Conservation (phyloP, 2,329 filamentous ascomycete species). For the Rutstroemia sp. region DNA sequence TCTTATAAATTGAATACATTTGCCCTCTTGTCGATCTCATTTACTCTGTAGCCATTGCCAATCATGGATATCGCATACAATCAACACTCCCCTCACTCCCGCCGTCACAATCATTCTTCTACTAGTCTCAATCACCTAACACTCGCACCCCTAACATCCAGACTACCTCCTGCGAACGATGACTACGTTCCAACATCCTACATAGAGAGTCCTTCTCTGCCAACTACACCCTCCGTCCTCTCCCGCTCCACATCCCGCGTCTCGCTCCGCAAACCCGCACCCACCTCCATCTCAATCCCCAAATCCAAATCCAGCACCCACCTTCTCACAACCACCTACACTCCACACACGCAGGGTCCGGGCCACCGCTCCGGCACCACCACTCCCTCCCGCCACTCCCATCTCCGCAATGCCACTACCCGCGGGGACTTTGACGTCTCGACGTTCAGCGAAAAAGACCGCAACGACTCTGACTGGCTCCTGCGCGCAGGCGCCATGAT, state of each 20-base stretch:
- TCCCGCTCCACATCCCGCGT: constrained; percentile 47
- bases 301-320: constrained; percentile 61
- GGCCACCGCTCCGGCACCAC: constrained; percentile 22
- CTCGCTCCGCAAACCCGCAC: constrained; percentile 33
- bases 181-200: constrained; percentile 45
- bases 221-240: constrained; percentile 56
- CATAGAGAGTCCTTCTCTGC: constrained; percentile 54
- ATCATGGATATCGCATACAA: constrained; percentile 54
- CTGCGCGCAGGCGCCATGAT: constrained; percentile 55
- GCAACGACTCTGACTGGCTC: constrained; percentile 56
- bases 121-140: constrained; percentile 53
- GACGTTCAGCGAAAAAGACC: constrained; percentile 30
- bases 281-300: constrained; percentile 30
- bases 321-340: constrained; percentile 29
- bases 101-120: constrained; percentile 51
- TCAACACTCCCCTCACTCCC: constrained; percentile 48
- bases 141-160: constrained; percentile 56
- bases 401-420: constrained; percentile 15
- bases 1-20: background rate
- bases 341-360: constrained; percentile 8
- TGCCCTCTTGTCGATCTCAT: background rate
- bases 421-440: constrained; percentile 22
- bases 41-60: background rate
- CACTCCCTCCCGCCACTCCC: constrained; percentile 15
- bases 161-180: constrained; percentile 49